Evolutionary conservation across 2,329 filamentous ascomycete species (phyloP), one percentile per base, ranked within the genome.

Genomic region (Iodosphaeria phyllophila): DNA sequence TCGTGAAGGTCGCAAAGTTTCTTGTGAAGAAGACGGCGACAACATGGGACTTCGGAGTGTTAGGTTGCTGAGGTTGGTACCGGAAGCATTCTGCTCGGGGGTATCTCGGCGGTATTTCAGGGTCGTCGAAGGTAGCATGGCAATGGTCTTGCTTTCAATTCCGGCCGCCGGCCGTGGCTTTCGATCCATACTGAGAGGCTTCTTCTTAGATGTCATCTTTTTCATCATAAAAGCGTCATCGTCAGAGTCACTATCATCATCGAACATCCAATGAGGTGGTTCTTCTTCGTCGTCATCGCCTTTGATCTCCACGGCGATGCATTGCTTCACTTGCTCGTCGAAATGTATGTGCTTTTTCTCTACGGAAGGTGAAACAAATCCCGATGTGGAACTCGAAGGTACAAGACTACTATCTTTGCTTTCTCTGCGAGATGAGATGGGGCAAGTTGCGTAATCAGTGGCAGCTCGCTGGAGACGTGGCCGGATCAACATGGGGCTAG

Each of bases 291-390:
- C 70, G 23, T 84, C 75, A 13, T 74, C 74, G 34, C 78, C 71
- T 51, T 91, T 91, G 37, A 71, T 64, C 17, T 95, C 84, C 16
- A 98, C 69, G 6, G 89, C 89, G 35, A 93, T 93, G 46, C 84
- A 93, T 46, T 95, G 86, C 45, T 84, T 74, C 3, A 98, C 89
- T 51, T 86, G 78, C 43, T 93, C 79, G 43, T 93, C 89, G 48
- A 98, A 98, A 42, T 92, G 80, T 35, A 98, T 95, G 45, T 92
- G 86, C 31, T 74, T 83, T 40, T 71, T 66, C 39, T 76, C 74
- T 6, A 65, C 49, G 54, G 67, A 51, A 30, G 82, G 50, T 43
- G 73, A 59, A 48, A 58, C 38, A 9, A 67, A 35, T n/a, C 75
- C 77, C 1, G 83, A 92, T 0, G 77, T 76, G 6, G 68, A 61